Percentiles rank a stretch among this genome's conserved stretches.
These are phyloP conservation scores for Eutypa lata DNA, from an alignment of 2,329 filamentous ascomycete genomes.

Conservation along the genomic window DNA sequence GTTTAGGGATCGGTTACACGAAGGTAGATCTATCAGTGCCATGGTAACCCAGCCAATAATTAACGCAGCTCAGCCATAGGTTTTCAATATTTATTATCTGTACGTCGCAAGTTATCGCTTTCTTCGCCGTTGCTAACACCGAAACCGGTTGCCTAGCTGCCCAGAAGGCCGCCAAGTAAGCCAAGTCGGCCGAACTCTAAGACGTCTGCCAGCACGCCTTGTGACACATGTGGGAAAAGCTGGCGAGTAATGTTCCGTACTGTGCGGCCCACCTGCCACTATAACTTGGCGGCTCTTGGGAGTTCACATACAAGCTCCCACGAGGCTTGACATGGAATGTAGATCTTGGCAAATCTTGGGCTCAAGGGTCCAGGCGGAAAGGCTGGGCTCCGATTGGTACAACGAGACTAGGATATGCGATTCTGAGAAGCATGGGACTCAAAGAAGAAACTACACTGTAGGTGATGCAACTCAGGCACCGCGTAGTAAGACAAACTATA, in stretches of 20 bases:
- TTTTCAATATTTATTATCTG: too few relatives aligned
- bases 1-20: too few relatives aligned
- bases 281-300: background rate
- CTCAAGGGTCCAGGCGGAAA: background rate
- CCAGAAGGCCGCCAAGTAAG: constrained; percentile 8
- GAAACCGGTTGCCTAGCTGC: constrained; percentile 1
- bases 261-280: background rate
- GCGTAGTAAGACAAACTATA: too few relatives aligned
- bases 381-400: background rate
- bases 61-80: too few relatives aligned
- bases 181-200: constrained; percentile 6
- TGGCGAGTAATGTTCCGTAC: background rate
- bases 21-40: too few relatives aligned
- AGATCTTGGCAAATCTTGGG: constrained; percentile 9
- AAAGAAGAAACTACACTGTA: too few relatives aligned
- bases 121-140: background rate
- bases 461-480: too few relatives aligned
- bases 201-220: background rate
- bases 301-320: background rate
- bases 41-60: too few relatives aligned
- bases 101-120: too few relatives aligned
- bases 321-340: background rate
- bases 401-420: background rate
- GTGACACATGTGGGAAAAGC: background rate
- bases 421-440: too few relatives aligned